Evolutionary conservation across 192 early-diverging fungal species (phyloP).

Genomic region (Linderina pennispora): DNA sequence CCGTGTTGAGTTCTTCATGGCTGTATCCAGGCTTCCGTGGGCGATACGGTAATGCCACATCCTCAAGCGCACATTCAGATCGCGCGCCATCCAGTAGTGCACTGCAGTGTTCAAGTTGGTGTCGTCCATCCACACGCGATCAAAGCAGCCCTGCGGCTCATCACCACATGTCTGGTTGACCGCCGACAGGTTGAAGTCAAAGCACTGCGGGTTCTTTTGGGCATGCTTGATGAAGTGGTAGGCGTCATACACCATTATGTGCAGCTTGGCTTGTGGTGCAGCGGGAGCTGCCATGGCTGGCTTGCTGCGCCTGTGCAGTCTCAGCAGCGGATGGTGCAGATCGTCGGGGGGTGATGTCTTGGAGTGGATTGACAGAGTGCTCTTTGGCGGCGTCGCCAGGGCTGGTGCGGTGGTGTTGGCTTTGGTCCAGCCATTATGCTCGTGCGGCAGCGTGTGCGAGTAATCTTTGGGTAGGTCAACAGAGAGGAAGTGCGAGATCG

Average conservation of each 20-base stretch:
- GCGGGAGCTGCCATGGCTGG: not conserved
- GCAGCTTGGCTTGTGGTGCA: constrained; percentile 12
- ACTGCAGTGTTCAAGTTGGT: constrained; percentile 28
- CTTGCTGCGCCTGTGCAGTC: constrained; percentile 15
- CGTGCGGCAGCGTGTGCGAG: constrained; percentile 26
- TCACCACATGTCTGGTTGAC: constrained; percentile 29
- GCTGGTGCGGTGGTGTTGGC: not conserved
- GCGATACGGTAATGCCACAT: constrained; percentile 40
- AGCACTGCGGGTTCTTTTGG: constrained; percentile 24
- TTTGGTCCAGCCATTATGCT: constrained; percentile 39
- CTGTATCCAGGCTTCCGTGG: constrained; percentile 2
- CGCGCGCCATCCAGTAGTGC: constrained; percentile 46
- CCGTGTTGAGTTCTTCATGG: constrained; percentile 29
- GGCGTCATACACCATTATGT: constrained; percentile 43
- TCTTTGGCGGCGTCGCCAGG: not conserved
- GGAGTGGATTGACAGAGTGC: constrained; percentile 4
- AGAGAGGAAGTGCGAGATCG: constrained; percentile 33
- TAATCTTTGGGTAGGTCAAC: constrained; percentile 32
- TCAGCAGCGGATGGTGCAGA: constrained; percentile 4
- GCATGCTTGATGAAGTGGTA: constrained; percentile 46
- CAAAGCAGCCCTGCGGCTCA: constrained; percentile 31
- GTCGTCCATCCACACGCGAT: constrained; percentile 45
- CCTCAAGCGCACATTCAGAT: constrained; percentile 31
- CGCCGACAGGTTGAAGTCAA: constrained; percentile 15
- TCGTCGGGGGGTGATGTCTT: not conserved